These are phyloP conservation scores for Starmerella davenportii DNA, from an alignment of 805 yeast species.

Conservation along the genomic window DNA sequence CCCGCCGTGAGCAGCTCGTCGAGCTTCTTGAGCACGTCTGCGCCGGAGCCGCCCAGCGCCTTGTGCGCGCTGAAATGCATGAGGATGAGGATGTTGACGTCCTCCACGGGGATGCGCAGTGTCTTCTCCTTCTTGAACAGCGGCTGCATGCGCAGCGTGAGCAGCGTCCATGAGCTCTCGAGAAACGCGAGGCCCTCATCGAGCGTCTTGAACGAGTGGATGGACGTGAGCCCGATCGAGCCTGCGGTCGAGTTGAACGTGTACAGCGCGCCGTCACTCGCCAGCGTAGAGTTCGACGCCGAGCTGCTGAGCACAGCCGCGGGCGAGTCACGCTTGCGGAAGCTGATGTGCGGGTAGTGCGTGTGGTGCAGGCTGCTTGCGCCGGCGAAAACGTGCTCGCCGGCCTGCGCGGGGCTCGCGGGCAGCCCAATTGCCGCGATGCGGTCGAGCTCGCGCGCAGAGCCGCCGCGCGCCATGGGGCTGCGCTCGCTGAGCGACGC, in stretches of 20 bases:
- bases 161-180: constrained; percentile 34
- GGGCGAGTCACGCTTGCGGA: constrained; percentile 25
- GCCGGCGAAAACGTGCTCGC: constrained; percentile 7
- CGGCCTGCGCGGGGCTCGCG: constrained; percentile 7
- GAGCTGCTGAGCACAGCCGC: constrained; percentile 26
- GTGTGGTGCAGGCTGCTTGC: constrained; percentile 19
- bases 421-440: constrained; percentile 23
- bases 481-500: constrained; percentile 18
- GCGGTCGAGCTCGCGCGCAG: constrained; percentile 23
- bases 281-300: constrained; percentile 27
- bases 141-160: constrained; percentile 29
- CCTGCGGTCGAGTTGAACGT: constrained; percentile 21
- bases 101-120: constrained; percentile 38
- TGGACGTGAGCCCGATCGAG: constrained; percentile 18
- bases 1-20: constrained; percentile 31
- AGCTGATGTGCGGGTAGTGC: constrained; percentile 20
- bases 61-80: constrained; percentile 26
- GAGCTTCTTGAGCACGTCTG: constrained; percentile 29
- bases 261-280: constrained; percentile 27
- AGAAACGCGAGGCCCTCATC: constrained; percentile 25
- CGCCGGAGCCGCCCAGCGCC: constrained; percentile 24
- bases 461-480: constrained; percentile 21
- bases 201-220: constrained; percentile 17
- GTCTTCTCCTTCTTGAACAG: constrained; percentile 31
- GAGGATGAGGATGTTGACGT: constrained; percentile 32